A percentile compares a stretch with the other conserved stretches of the same genome.
Conservation (phyloP, 2,329 filamentous ascomycete genomes). For the Colletotrichum tropicale region DNA sequence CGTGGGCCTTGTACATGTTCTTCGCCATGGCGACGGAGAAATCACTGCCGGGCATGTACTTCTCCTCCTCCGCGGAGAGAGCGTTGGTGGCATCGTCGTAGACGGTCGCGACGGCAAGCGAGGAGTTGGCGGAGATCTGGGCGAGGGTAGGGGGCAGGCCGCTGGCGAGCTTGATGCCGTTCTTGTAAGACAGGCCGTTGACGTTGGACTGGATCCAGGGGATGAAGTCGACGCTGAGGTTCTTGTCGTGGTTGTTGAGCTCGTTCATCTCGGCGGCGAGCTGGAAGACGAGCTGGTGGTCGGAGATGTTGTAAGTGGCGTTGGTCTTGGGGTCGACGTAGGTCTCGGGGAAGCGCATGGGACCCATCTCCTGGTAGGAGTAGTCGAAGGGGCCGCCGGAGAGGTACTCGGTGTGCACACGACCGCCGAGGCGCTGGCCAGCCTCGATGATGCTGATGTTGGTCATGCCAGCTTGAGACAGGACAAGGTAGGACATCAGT, state of each 20-base stretch:
- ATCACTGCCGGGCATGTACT: constrained; percentile 36
- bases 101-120: constrained; percentile 34
- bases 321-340: constrained; percentile 56
- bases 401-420: constrained; percentile 68
- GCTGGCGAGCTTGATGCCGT: constrained; percentile 50
- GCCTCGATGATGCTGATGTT: constrained; percentile 69
- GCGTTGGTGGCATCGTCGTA: constrained; percentile 35
- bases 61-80: constrained; percentile 39
- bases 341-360: constrained; percentile 67
- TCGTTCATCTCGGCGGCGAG: constrained; percentile 64
- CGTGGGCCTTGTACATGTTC: constrained; percentile 50
- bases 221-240: constrained; percentile 63
- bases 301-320: constrained; percentile 61
- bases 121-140: constrained; percentile 50
- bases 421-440: constrained; percentile 63
- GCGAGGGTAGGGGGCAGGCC: constrained; percentile 58
- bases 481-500: constrained; percentile 61
- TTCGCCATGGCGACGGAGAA: constrained; percentile 40
- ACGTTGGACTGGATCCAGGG: constrained; percentile 61
- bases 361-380: constrained; percentile 71
- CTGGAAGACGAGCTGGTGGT: constrained; percentile 70
- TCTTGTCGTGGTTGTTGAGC: constrained; percentile 56
- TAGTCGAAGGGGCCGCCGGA: constrained; percentile 64
- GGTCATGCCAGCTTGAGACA: constrained; percentile 56
- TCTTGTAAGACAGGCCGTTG: constrained; percentile 58